A percentile compares a stretch with the other conserved stretches of the same genome.
Evolutionary conservation across 352 stramenopile genomes (phyloP).

Genomic region (Globisporangium yorkense): DNA sequence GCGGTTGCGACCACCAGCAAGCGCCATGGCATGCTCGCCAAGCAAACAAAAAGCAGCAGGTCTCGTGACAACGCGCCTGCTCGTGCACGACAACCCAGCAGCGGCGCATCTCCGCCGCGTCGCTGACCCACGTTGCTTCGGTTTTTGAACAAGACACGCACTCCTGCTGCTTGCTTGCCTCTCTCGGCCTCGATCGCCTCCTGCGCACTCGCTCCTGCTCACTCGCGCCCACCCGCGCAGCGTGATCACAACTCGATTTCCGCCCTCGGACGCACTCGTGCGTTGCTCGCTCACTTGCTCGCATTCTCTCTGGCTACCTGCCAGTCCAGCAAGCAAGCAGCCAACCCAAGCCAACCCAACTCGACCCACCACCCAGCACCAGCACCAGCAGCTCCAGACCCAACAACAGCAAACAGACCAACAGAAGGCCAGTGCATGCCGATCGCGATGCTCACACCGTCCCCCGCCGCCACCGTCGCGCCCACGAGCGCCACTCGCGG

Average conservation of each 20-base stretch:
- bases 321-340: not conserved
- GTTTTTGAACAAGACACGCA: not conserved
- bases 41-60: not conserved
- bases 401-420: not conserved
- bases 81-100: constrained; percentile 1
- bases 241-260: not conserved
- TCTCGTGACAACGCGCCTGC: not conserved
- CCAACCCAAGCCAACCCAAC: not conserved
- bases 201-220: not conserved
- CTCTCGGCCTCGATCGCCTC: not conserved
- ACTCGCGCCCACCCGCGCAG: not conserved
- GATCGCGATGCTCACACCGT: constrained; percentile 11
- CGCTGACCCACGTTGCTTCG: not conserved
- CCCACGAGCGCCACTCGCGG: not conserved
- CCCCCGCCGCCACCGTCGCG: not conserved
- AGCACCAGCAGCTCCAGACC: not conserved
- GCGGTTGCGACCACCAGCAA: no score
- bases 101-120: no score
- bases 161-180: not conserved
- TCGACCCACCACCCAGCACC: not conserved
- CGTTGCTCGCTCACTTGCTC: not conserved
- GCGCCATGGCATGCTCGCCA: not conserved
- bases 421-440: not conserved
- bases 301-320: not conserved
- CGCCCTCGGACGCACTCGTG: not conserved